phyloP scores from a whole-genome alignment of 192 early-diverging fungal species.

The Backusella macrospora region DNA sequence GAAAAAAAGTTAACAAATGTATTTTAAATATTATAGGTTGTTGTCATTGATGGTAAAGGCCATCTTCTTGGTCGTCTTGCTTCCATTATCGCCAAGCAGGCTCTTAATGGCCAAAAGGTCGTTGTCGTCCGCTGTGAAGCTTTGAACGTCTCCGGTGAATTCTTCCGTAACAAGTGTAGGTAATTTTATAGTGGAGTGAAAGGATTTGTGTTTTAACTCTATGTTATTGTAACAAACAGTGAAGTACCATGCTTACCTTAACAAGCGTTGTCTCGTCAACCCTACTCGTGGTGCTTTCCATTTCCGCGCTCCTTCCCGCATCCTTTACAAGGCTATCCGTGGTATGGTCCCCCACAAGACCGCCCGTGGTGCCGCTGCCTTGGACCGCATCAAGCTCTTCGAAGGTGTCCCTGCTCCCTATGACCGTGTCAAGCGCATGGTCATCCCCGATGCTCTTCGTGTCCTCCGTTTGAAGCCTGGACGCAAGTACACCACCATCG shows the following conservation, averaged over 20 bases:
- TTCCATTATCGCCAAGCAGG: constrained; percentile 97
- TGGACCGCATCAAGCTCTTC: constrained; percentile 98
- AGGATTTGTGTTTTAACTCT: not conserved
- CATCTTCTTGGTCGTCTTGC: constrained; percentile 98
- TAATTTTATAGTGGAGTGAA: constrained; percentile 23
- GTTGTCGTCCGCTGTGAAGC: constrained; percentile 98
- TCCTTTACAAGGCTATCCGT: constrained; percentile 96
- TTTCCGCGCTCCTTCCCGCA: constrained; percentile 96
- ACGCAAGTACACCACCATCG: constrained; percentile 96
- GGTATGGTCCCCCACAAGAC: constrained; percentile 99
- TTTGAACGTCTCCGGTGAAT: constrained; percentile 96
- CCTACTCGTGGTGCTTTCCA: constrained; percentile 97
- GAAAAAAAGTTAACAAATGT: not conserved
- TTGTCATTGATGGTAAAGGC: constrained; percentile 99
- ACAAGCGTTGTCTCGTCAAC: constrained; percentile 98
- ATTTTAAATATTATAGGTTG: constrained; percentile 64
- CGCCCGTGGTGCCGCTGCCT: constrained; percentile 93
- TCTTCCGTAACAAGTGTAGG: constrained; percentile 99
- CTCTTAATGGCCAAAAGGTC: constrained; percentile 95
- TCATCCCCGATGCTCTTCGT: constrained; percentile 95
- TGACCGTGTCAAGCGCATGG: constrained; percentile 96
- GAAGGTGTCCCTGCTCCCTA: constrained; percentile 98
- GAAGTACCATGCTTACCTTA: constrained; percentile 94
- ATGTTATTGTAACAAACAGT: constrained; percentile 52
- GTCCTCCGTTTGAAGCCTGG: constrained; percentile 96